A percentile compares a stretch with the other conserved stretches of the same genome.
These are phyloP conservation scores for Lichtheimia ramosa DNA, from an alignment of 371 early-diverging fungal genomes.

Conservation along the genomic window DNA sequence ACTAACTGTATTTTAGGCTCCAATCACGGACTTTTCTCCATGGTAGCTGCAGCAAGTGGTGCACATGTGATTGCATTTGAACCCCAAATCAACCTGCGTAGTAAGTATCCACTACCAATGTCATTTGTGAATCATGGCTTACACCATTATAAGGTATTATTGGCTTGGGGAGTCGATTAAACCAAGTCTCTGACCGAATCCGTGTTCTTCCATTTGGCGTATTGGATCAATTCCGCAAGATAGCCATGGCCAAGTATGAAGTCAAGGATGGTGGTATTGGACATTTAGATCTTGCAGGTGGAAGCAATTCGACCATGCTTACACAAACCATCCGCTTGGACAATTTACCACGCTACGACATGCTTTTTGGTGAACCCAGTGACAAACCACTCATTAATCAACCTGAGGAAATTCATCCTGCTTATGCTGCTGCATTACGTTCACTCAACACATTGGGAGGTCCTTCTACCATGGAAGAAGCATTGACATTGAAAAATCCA, in stretches of 20 bases:
- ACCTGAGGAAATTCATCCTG: constrained; percentile 23
- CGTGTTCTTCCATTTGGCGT: constrained; percentile 48
- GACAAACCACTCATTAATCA: neutral
- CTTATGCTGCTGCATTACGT: constrained; percentile 24
- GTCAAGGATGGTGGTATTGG: constrained; percentile 42
- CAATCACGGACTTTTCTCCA: constrained; percentile 47
- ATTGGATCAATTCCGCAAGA: constrained; percentile 32
- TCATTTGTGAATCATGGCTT: too few species aligned
- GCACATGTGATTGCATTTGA: constrained; percentile 48
- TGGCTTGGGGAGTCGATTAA: constrained; percentile 34
- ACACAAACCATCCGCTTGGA: constrained; percentile 49
- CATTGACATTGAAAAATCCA: constrained; percentile 33
- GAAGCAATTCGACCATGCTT: constrained; percentile 4
- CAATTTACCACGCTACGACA: constrained; percentile 28
- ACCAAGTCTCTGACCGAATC: constrained; percentile 34
- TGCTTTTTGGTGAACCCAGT: constrained; percentile 19
- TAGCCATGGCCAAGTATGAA: constrained; percentile 42
- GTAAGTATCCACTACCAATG: constrained; percentile 24
- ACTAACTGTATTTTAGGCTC: constrained; percentile 23
- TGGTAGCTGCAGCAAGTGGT: constrained; percentile 46
- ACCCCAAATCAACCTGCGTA: constrained; percentile 44
- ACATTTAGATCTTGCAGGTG: constrained; percentile 26
- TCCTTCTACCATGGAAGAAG: constrained; percentile 11
- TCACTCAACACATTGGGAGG: neutral
- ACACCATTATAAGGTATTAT: constrained; percentile 29